phyloP scores from a whole-genome alignment of 225 moss, liverwort and hornwort species.

The Sphagnum tenellum region DNA sequence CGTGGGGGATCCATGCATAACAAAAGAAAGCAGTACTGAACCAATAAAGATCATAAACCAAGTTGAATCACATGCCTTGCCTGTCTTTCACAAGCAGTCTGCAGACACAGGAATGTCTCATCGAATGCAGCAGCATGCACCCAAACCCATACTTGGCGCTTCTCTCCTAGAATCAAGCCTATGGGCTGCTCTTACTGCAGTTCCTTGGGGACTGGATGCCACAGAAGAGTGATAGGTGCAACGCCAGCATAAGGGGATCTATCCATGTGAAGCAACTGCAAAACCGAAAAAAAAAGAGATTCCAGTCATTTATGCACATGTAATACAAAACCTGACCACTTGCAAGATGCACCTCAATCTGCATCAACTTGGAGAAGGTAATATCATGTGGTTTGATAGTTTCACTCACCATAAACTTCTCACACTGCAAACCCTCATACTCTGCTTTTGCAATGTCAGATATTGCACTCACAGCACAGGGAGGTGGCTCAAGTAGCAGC shows the following conservation, averaged over 20 bases:
- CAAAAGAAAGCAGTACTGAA: too few relatives aligned
- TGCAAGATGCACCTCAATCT: too few relatives aligned
- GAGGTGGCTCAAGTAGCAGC: constrained; percentile 48
- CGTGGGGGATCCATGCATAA: too few relatives aligned
- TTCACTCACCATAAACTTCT: constrained; percentile 73
- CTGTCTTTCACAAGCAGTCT: constrained; percentile 54
- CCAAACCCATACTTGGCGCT: constrained; percentile 88
- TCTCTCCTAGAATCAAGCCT: background rate
- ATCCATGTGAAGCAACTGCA: constrained; percentile 65
- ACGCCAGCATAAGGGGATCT: constrained; percentile 37
- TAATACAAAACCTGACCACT: too few relatives aligned
- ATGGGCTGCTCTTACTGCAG: background rate
- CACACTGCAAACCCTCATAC: constrained; percentile 22
- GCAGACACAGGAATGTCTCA: constrained; percentile 47
- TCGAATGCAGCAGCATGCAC: constrained; percentile 83
- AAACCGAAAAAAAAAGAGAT: background rate
- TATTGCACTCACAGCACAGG: constrained; percentile 10
- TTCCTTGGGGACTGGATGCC: constrained; percentile 17
- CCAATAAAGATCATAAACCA: too few relatives aligned
- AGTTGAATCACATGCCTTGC: constrained; percentile 12
- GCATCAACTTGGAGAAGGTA: too few relatives aligned
- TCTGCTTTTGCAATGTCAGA: constrained; percentile 15
- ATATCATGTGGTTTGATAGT: too few relatives aligned
- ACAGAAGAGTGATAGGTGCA: constrained; percentile 20
- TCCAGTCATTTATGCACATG: too few relatives aligned